Evolutionary conservation across 805 yeast species (phyloP), one percentile per base, ranked within the genome.

Genomic region (Torulaspora franciscae): DNA sequence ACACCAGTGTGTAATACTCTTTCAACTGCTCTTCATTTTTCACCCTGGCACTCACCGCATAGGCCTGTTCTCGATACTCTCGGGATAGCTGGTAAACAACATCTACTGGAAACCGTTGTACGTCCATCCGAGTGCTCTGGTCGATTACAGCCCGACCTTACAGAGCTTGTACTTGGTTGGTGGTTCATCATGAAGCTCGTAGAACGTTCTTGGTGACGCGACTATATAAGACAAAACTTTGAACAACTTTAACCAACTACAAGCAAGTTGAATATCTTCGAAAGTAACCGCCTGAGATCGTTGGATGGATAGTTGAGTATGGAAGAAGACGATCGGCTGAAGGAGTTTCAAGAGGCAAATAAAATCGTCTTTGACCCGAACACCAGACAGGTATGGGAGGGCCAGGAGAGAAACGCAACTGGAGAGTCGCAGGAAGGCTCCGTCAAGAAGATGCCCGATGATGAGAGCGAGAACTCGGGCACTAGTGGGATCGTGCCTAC

Each of bases 401-500:
- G 40, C 11, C 65, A 61, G 42, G 55, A 53, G 23, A 52, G 50
- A 40, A 40, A 34, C 3, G 48, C 28, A 6, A 25, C 33, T 4
- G 44, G 47, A 17, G 55, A 45, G 14, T 7, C 23, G 19, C 34
- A 40, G 15, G 49, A 42, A 15, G 28, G 26, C 14, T 40, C 35
- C 4, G 46, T 47, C 6, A 50, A 51, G 33, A 23, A 43, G 4
- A 51, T 49, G 15, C 51, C 50, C 4, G 56, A 58, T 19, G 56
- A 46, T 7, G 62, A 56, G 4, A 65, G 56, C 5, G 88, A 80
- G 37, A 85, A 80, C 49, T 82, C 83, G 23, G 82, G 91, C 1
- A 83, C 95, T 2, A 86, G 96, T 0, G 99, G 99, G 34, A 91
- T 93, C 43, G 95, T 93, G 6, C 99, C 99, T 37, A 91, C 98